Base-by-base conservation (phyloP, 2,329 filamentous ascomycete species). In the Bipolaris bicolor region DNA sequence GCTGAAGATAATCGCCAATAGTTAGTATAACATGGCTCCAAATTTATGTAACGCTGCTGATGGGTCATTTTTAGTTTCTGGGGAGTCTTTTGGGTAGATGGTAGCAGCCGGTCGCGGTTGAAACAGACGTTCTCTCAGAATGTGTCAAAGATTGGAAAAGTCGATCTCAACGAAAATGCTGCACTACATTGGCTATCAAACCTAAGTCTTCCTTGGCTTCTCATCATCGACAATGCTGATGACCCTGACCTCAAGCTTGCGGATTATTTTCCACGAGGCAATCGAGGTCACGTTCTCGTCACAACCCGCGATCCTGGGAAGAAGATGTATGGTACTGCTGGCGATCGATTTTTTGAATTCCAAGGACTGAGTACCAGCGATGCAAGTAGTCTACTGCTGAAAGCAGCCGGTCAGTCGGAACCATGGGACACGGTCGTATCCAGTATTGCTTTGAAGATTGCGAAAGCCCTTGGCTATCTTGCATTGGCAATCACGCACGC, bases 1-100 rank as follows among this genome's bases (percentile, higher is more conserved):
- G 76, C 70, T 3, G 53, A 72, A 47, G 65, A 78, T 11, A 72
- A 77, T 51, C 66, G 68, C 31, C 60, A 74, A n/a, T 61, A 55
- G 76, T 78, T 20, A 40, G 37, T 40, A 10, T 40, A n/a, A 10
- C 37, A 40, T 20, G 37, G 9, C 22, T 40, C 9, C 37, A 13
- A 40, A 22, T 22, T 9, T 40, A 40, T 22, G 9, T 22, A 22
- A 70, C 36, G 49, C 47, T 44, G 48, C 43, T 55, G 18, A 60
- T 50, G 13, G n/a, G 9, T 49, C 49, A n/a, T n/a, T 7, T 16
- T 7, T 16, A 67, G 64, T 26, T 75, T 67, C 61, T 74, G 73
- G 74, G 74, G 72, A 7, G 59, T 78, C 20, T 77, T 78, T 57
- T 75, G 71, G 70, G 66, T 78, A 40, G 70, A 77, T 61, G 73